A percentile compares a stretch with the other conserved stretches of the same genome.
phyloP scores from a whole-genome alignment of 176 grass and related monocot genomes.

The Phoenix dactylifera region DNA sequence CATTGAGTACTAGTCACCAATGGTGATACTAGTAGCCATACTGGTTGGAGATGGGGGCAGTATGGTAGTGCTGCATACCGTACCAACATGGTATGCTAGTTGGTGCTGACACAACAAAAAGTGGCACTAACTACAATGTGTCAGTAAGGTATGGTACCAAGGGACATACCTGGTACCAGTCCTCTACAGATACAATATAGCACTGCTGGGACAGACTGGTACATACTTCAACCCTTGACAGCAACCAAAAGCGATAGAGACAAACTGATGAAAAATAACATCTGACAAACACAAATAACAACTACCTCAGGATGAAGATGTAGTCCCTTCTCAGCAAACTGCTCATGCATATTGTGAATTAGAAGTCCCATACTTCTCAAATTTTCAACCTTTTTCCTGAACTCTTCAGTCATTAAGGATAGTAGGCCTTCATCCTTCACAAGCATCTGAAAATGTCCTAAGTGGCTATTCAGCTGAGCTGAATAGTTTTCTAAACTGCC shows the following conservation, averaged over 20 bases:
- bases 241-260: neutral
- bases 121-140: too few relatives aligned
- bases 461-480: slow-evolving; percentile 44
- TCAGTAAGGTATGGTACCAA: too few relatives aligned
- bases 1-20: too few relatives aligned
- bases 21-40: too few relatives aligned
- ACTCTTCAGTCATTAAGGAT: slow-evolving; percentile 54
- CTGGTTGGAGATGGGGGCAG: too few relatives aligned
- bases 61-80: too few relatives aligned
- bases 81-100: too few relatives aligned
- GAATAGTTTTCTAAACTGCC: slow-evolving; percentile 52
- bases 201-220: too few relatives aligned
- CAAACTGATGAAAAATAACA: neutral
- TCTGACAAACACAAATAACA: neutral
- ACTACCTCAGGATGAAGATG: slow-evolving; percentile 59
- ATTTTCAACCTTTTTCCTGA: slow-evolving; percentile 45
- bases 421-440: slow-evolving; percentile 45
- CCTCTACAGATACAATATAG: too few relatives aligned
- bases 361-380: slow-evolving; percentile 61
- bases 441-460: slow-evolving; percentile 55
- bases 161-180: too few relatives aligned
- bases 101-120: too few relatives aligned
- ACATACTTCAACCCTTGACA: neutral
- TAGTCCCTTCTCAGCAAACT: slow-evolving; percentile 55
- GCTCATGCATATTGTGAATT: slow-evolving; percentile 62